Conservation (phyloP, 495 filamentous ascomycete genomes). For the Aspergillus nidulans region DNA sequence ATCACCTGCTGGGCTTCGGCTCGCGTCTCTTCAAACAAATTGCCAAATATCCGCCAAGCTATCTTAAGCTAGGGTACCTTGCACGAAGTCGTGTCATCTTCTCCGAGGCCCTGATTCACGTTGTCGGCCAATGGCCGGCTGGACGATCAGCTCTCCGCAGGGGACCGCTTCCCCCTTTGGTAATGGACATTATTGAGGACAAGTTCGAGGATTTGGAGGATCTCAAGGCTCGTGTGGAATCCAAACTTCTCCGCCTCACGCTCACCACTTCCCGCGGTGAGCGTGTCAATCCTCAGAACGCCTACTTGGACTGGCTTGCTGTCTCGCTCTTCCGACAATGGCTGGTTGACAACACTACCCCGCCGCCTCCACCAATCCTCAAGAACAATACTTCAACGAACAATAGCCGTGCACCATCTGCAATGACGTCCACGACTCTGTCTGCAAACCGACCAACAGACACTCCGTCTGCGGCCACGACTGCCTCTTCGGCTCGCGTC, state of each 20-base stretch:
- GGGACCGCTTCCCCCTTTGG: conserved; percentile 59
- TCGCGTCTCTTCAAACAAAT: conserved; percentile 88
- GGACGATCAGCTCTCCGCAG: conserved; percentile 71
- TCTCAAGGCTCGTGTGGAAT: conserved; percentile 62
- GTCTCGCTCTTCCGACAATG: conserved; percentile 83
- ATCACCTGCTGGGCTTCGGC: conserved; percentile 88
- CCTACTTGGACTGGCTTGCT: conserved; percentile 83
- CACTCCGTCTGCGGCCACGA: conserved; percentile 13
- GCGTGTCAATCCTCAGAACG: conserved; percentile 68
- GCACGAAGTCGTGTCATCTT: conserved; percentile 83
- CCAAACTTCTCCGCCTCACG: conserved; percentile 71
- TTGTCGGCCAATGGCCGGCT: conserved; percentile 86
- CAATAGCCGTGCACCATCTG: conserved; percentile 12
- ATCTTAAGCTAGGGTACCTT: conserved; percentile 83
- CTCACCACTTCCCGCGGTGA: conserved; percentile 77
- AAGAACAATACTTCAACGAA: conserved; percentile 28
- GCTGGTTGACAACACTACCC: conserved; percentile 81
- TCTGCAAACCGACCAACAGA: conserved; percentile 20
- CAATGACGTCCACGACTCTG: conserved; percentile 24
- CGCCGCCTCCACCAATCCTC: conserved; percentile 51
- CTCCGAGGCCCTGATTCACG: conserved; percentile 82
- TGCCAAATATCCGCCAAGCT: conserved; percentile 86
- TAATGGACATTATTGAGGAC: conserved; percentile 85
- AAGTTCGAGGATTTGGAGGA: conserved; percentile 82
- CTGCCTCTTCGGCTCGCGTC: conserved; percentile 51